Base-by-base conservation (phyloP, 78 protist genomes). In the Guillardia theta region DNA sequence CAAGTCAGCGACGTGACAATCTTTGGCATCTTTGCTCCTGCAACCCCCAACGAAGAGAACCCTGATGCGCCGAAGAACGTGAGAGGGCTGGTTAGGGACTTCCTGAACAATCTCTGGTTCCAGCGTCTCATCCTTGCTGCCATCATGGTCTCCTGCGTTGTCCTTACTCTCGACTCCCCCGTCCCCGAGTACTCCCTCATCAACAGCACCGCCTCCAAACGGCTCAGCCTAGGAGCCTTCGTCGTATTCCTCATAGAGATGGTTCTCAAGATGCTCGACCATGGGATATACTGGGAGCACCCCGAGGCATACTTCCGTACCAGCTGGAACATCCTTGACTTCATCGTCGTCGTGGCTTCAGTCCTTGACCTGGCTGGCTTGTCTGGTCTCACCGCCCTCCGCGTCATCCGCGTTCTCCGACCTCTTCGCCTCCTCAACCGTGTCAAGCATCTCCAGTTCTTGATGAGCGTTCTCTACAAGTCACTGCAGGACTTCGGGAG, bases 221-320 rank as follows among this genome's bases (percentile, higher is more conserved):
- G n/a, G n/a, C n/a, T n/a, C n/a, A n/a, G n/a, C n/a, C n/a, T n/a
- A n/a, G n/a, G n/a, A n/a, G n/a, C n/a, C 41, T 70, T 70, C 41
- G 9, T 22, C 41, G 22, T 70, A 36, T 70, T 70, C 41, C 6
- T 33, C 45, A 33, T 33, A 22, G 83, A 70, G 83, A 36, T 70
- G 15, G 21, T 70, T 12, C 45, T 70, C 1, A 70, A 70, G 41
- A 12, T 70, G 45, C 41, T 70, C 21, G 83, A 33, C 45, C 83
- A 70, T 18, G 83, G 83, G 36, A 24, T 70, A 36, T 70, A 70
- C 41, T 70, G 83, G 83, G 83, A 70, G 83, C 83, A 70, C 83
- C 83, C 83, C 6, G 9, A 24, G 41, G 83, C 83, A 12, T 70
- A 70, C 83, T 70, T 70, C 83, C 33, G 41, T 12, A 36, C n/a